These are phyloP conservation scores for Mortierella sp. DNA, from an alignment of 371 early-diverging fungal species.

Conservation along the genomic window DNA sequence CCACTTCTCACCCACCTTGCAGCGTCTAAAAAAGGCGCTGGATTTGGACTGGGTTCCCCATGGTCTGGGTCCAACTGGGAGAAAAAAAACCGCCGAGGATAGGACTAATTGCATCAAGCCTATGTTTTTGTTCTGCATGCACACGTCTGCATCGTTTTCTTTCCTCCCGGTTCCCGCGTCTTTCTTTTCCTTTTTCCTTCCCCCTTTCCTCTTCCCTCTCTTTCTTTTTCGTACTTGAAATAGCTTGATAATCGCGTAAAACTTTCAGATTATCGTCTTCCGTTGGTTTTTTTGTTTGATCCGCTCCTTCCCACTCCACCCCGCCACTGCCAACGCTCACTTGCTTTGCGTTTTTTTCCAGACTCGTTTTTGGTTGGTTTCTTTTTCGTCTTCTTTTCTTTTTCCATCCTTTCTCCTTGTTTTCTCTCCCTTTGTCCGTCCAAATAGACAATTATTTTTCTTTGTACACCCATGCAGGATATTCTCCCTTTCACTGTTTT, in stretches of 20 bases:
- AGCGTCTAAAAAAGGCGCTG: not conserved
- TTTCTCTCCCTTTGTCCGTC: not conserved
- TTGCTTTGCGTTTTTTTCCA: not conserved
- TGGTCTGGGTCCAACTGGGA: slow-evolving; percentile 7
- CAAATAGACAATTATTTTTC: not conserved
- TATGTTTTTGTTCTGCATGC: not conserved
- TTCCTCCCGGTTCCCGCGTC: slow-evolving; percentile 2
- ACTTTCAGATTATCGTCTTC: too few species aligned
- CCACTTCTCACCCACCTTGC: not conserved
- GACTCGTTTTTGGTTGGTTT: not conserved
- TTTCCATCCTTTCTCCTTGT: not conserved
- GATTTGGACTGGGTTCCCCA: slow-evolving; percentile 5
- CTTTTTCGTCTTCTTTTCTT: not conserved
- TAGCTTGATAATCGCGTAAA: too few species aligned
- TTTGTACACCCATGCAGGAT: slow-evolving; percentile 6
- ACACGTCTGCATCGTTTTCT: not conserved
- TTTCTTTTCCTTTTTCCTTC: not conserved
- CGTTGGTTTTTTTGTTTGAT: not conserved
- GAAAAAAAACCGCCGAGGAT: not conserved
- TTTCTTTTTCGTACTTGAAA: not conserved
- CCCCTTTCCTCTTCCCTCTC: not conserved
- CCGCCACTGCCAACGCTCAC: not conserved
- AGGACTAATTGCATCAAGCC: slow-evolving; percentile 5
- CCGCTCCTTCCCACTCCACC: not conserved
- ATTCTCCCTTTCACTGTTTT: not conserved